These are phyloP conservation scores for Backusella australiensis DNA, from an alignment of 192 early-diverging fungal species.

Conservation along the genomic window DNA sequence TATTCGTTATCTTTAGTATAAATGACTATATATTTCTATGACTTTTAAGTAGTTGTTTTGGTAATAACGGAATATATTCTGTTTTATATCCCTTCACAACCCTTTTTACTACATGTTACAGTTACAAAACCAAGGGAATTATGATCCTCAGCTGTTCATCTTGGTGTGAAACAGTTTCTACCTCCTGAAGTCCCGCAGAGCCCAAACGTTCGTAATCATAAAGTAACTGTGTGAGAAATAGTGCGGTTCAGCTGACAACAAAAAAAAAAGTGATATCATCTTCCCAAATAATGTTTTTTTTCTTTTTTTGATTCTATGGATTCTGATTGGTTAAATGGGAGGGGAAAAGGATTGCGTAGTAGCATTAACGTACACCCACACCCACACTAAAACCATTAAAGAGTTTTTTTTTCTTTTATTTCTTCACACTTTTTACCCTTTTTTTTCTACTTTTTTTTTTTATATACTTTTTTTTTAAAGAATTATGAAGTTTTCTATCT, in stretches of 20 bases:
- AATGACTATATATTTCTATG: neutral
- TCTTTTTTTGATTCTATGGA: neutral
- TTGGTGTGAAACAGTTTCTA: constrained; percentile 4
- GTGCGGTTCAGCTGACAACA: neutral
- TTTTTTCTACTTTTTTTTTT: constrained; percentile 5
- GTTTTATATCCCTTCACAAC: neutral
- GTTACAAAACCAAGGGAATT: neutral
- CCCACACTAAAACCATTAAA: neutral
- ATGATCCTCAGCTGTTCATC: constrained; percentile 6
- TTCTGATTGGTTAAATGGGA: neutral
- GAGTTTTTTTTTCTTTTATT: constrained; percentile 3
- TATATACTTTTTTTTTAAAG: neutral
- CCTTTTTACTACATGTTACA: neutral
- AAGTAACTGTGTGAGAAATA: constrained; percentile 2
- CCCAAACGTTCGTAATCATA: neutral
- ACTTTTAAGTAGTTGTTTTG: neutral
- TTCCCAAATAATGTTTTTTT: constrained; percentile 9
- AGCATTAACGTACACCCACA: neutral
- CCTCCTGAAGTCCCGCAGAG: neutral
- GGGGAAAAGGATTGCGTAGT: neutral
- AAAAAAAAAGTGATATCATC: constrained; percentile 9
- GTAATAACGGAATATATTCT: constrained; percentile 4
- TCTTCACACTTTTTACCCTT: neutral
- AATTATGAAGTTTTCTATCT: constrained; percentile 42
- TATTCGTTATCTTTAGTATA: neutral